Base-by-base conservation (phyloP, 257 asterid genomes). In the Solanum lycopersicoides region DNA sequence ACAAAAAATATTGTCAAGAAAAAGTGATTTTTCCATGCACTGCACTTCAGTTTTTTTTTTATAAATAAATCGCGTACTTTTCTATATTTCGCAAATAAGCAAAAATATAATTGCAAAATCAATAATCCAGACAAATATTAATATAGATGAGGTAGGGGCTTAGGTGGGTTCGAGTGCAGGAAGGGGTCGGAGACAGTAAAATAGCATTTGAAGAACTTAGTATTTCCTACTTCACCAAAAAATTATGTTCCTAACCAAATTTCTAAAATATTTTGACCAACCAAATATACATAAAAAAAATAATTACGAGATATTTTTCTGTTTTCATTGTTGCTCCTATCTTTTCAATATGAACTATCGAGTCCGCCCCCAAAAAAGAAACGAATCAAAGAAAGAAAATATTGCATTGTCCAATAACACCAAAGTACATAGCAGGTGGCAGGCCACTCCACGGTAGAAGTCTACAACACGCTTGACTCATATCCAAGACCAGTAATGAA, bases 251-350 rank as follows among this genome's bases (percentile, higher is more conserved):
- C 32, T 10, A 63, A n/a, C 1, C 15, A 63, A 60, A 60, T 60
- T 60, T 60, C 7, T 21, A 23, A 23, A 60, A 60, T 60, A 60
- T 23, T 60, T 60, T 60, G 13, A 60, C 69, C 30, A 60, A 60
- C 0, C 3, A 23, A 21, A 60, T 0, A 59, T 20, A 59, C 15
- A 7, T 1, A 56, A 56, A 59, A 14, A 15, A 50, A 7, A 59
- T 7, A 21, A 0, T 21, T 59, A 20, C 25, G 0, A 0, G 0
- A 59, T 0, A 12, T 69, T 30, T 13, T 69, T 69, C 75, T 0
- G 12, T 30, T 69, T 69, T 69, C 12, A 69, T 14, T 0, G 21
- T 30, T 69, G 35, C 75, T 69, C 12, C 20, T 14, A 13, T 69
- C 20, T 68, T 68, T 30, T 13, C 68, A 30, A 68, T 68, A 68